Evolutionary conservation across 257 asterid species (phyloP), one percentile per base, ranked within the genome.

Genomic region (Handroanthus guayacan): DNA sequence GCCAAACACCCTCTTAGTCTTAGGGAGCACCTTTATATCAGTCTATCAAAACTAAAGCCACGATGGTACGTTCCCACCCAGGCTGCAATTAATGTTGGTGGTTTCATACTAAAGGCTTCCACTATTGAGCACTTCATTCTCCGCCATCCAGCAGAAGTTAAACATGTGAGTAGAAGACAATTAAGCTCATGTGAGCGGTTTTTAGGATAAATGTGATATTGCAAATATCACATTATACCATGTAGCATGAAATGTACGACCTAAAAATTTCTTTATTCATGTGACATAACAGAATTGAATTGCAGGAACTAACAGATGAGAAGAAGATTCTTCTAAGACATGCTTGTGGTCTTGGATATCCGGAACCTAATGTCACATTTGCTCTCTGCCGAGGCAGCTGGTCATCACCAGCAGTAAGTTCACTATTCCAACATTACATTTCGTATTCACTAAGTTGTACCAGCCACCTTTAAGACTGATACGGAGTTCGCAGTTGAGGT

Each of bases 361-460:
- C 99, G 61, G 98, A 95, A 85, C 99, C 98, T 13, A 95, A 87
- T 72, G 87, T 92, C 80, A 87, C 89, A 8, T 95, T 95, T 79
- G 95, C 96, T 54, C 95, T 92, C 62, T 95, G 99, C 84, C 84
- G 89, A 75, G 98, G 99, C 88, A 87, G 84, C 78, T 95, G 98
- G 98, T 92, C 97, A 72, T 95, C 98, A 55, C 98, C 99, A 63
- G 98, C 98, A 3, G 98, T 95, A 87, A 89, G 97, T 82, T 52
- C 70, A 64, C 9, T 9, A 61, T 0, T 11, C 44, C 31, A 76
- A 31, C 68, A 78, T 71, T 3, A 47, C 72, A 34, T 54, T 70
- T 62, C 66, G 50, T 51, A 38, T 34, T 64, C 38, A 57, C 34
- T 34, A 72, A 17, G 67, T 66, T 70, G 38, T 34, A 50, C 43